Conservation (phyloP, 2,329 filamentous ascomycete genomes). For the Acrocalymma vagum region DNA sequence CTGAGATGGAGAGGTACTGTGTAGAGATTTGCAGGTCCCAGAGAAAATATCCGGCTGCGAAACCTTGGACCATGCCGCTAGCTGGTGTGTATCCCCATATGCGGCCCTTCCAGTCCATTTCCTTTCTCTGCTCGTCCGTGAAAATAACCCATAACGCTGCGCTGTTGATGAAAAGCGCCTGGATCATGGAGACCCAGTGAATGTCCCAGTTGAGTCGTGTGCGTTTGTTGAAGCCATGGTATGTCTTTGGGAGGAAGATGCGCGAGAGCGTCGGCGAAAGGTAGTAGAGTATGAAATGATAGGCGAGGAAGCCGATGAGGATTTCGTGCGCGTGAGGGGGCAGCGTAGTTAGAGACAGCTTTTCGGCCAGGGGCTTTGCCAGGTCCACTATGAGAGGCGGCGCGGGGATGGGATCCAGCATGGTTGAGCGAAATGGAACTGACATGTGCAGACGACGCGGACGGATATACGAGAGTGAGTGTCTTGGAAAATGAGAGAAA, state of each 20-base stretch:
- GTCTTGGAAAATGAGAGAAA: neutral
- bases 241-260: slow-evolving; percentile 68
- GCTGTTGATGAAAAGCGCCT: slow-evolving; percentile 75
- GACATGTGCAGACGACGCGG: slow-evolving; percentile 25
- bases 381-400: slow-evolving; percentile 65
- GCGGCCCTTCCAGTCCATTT: slow-evolving; percentile 73
- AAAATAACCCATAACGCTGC: slow-evolving; percentile 76
- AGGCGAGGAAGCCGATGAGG: slow-evolving; percentile 70
- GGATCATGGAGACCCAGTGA: slow-evolving; percentile 83
- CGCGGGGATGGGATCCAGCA: slow-evolving; percentile 76
- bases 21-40: slow-evolving; percentile 80
- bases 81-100: slow-evolving; percentile 81
- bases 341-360: slow-evolving; percentile 70
- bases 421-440: slow-evolving; percentile 49
- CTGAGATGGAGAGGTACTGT: slow-evolving; percentile 74
- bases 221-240: slow-evolving; percentile 67
- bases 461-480: slow-evolving; percentile 21
- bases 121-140: slow-evolving; percentile 70
- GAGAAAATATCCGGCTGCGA: slow-evolving; percentile 82
- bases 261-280: slow-evolving; percentile 74
- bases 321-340: slow-evolving; percentile 82
- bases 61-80: slow-evolving; percentile 76
- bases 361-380: slow-evolving; percentile 70
- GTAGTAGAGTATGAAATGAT: slow-evolving; percentile 72
- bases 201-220: slow-evolving; percentile 84